A percentile compares a stretch with the other conserved stretches of the same genome.
Conservation (phyloP, 2,329 filamentous ascomycete species). For the Colletotrichum sojae region DNA sequence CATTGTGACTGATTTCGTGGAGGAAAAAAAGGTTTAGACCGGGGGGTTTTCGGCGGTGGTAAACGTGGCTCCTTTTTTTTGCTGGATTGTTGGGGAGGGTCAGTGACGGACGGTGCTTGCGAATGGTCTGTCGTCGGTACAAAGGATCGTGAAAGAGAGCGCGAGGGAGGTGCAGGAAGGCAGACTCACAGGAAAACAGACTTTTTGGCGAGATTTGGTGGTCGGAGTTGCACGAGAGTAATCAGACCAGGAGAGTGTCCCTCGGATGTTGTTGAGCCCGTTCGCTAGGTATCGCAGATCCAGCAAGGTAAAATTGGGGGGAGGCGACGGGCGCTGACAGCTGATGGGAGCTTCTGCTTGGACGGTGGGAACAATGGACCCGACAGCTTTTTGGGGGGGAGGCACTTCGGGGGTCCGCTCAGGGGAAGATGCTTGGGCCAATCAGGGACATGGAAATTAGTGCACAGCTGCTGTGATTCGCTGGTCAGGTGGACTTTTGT, state of each 20-base stretch:
- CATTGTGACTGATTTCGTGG: constrained; percentile 40
- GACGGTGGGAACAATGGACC: constrained; percentile 24
- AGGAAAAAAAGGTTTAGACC: constrained; percentile 5
- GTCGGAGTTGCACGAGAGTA: constrained; percentile 12
- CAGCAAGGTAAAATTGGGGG: constrained; percentile 33
- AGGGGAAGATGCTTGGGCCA: constrained; percentile 19
- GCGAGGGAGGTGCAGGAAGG: neutral
- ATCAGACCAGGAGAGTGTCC: constrained; percentile 30
- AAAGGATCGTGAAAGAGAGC: neutral
- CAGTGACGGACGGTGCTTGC: neutral
- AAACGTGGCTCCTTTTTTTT: constrained; percentile 37
- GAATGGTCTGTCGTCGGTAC: neutral
- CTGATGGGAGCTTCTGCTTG: constrained; percentile 33
- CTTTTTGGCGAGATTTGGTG: constrained; percentile 26
- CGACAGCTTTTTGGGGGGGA: constrained; percentile 26
- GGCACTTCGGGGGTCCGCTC: constrained; percentile 29
- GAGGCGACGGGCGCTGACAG: constrained; percentile 18
- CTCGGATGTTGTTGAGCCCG: constrained; percentile 41
- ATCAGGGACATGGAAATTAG: constrained; percentile 33
- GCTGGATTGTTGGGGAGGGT: constrained; percentile 15
- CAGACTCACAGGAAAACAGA: neutral
- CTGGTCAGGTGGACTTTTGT: neutral
- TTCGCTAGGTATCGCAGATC: constrained; percentile 29
- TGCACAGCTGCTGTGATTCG: constrained; percentile 36
- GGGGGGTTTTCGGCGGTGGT: constrained; percentile 17